phyloP scores from a whole-genome alignment of 176 grass and related monocot species.

The Pontederia crassipes region DNA sequence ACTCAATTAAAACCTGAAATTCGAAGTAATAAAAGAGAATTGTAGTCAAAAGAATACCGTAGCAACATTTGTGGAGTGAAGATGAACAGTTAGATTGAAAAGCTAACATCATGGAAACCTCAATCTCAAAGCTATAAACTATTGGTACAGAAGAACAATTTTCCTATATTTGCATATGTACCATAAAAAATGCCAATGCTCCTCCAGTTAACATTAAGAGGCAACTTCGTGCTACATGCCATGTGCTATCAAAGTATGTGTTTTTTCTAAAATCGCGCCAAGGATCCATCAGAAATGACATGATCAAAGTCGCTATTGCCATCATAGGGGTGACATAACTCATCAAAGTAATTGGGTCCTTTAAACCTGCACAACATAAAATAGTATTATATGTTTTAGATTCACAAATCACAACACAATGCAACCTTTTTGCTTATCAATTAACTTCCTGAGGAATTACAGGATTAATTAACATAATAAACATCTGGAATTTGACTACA shows the following conservation, averaged over 20 bases:
- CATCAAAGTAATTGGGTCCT: constrained; percentile 96
- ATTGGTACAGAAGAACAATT: too few relatives aligned
- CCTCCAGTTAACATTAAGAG: constrained; percentile 93
- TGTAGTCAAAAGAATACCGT: background rate
- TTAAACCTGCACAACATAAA: constrained; percentile 52
- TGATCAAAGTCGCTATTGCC: constrained; percentile 76
- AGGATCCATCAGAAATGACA: constrained; percentile 89
- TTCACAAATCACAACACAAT: too few relatives aligned
- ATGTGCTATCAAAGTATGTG: constrained; percentile 77
- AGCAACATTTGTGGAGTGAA: background rate
- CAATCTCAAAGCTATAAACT: too few relatives aligned
- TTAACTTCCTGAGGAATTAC: too few relatives aligned
- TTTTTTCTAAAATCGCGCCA: constrained; percentile 83
- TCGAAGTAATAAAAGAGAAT: background rate
- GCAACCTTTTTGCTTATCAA: too few relatives aligned
- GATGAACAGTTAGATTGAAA: too few relatives aligned
- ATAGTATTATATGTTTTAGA: constrained; percentile 16
- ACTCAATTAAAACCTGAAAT: constrained; percentile 96
- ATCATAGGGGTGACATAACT: constrained; percentile 91
- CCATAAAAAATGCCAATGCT: constrained; percentile 93
- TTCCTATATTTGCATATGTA: constrained; percentile 14
- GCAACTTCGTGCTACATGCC: constrained; percentile 68
- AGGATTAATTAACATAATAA: too few relatives aligned
- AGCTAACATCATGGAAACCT: too few relatives aligned
- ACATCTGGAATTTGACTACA: too few relatives aligned